phyloP scores from a whole-genome alignment of 306 rosid genomes.

The Nissolia schottii region DNA sequence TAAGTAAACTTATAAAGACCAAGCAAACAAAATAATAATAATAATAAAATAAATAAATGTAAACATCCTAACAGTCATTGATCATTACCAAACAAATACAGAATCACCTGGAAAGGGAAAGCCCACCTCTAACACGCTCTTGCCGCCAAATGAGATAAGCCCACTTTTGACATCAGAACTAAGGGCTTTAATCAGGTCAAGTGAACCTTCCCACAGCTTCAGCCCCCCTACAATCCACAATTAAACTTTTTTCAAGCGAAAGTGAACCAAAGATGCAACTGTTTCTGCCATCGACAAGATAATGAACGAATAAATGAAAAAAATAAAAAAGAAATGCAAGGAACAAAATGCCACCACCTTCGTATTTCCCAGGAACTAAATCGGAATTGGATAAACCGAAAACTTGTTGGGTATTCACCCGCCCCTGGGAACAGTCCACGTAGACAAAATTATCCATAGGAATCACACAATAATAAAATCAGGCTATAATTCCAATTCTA shows the following conservation, averaged over 20 bases:
- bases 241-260: not conserved
- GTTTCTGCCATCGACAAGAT: not conserved
- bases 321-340: conserved; percentile 18
- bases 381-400: conserved; percentile 87
- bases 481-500: not conserved
- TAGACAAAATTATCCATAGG: not conserved
- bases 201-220: conserved; percentile 92
- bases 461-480: not conserved
- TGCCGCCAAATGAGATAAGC: conserved; percentile 45
- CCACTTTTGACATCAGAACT: conserved; percentile 47
- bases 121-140: conserved; percentile 85
- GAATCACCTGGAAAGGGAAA: conserved; percentile 35
- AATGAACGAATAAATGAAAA: not conserved
- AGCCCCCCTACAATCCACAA: conserved; percentile 61
- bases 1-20: not conserved
- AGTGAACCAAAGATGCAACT: conserved; percentile 8
- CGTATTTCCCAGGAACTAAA: conserved; percentile 90
- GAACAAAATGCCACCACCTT: conserved; percentile 43
- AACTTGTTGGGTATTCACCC: conserved; percentile 78
- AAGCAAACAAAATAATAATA: not conserved
- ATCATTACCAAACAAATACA: not conserved
- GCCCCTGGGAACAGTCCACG: conserved; percentile 40
- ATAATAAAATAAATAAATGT: too few species aligned
- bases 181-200: conserved; percentile 78
- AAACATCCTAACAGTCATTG: not conserved